A percentile compares a stretch with the other conserved stretches of the same genome.
Conservation (phyloP, 768 basidiomycete genomes). For the Mrakia frigida region DNA sequence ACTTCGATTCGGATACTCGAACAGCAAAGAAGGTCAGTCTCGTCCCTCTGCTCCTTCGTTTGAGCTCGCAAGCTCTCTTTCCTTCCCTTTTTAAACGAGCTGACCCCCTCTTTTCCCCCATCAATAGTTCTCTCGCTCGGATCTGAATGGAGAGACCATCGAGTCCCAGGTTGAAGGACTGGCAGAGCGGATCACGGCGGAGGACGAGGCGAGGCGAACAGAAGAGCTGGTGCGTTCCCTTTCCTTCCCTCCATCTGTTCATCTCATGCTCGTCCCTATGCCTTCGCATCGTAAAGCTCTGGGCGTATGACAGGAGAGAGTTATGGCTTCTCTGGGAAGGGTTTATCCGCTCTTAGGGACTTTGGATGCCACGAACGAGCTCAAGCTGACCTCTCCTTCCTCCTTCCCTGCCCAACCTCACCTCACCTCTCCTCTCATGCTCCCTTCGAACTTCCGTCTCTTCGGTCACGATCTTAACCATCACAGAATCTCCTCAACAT, state of each 20-base stretch:
- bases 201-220: constrained; percentile 25
- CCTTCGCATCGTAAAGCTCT: not conserved
- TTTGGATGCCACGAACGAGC: not conserved
- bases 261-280: not conserved
- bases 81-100: not conserved
- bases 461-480: not conserved
- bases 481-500: constrained; percentile 52
- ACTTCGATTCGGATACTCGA: constrained; percentile 30
- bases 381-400: not conserved
- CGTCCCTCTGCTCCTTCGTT: not conserved
- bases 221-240: constrained; percentile 29
- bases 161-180: constrained; percentile 27
- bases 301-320: too few species aligned
- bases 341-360: too few species aligned
- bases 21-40: constrained; percentile 29
- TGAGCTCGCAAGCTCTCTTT: not conserved
- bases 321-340: too few species aligned
- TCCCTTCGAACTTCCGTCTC: not conserved
- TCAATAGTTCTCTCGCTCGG: constrained; percentile 16
- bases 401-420: not conserved
- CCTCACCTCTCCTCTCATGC: not conserved
- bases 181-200: constrained; percentile 26
- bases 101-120: not conserved
- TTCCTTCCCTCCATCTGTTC: not conserved
- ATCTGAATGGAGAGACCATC: constrained; percentile 27